A percentile compares a stretch with the other conserved stretches of the same genome.
Evolutionary conservation across 2,329 filamentous ascomycete genomes (phyloP).

Genomic region (Sclerotinia borealis): DNA sequence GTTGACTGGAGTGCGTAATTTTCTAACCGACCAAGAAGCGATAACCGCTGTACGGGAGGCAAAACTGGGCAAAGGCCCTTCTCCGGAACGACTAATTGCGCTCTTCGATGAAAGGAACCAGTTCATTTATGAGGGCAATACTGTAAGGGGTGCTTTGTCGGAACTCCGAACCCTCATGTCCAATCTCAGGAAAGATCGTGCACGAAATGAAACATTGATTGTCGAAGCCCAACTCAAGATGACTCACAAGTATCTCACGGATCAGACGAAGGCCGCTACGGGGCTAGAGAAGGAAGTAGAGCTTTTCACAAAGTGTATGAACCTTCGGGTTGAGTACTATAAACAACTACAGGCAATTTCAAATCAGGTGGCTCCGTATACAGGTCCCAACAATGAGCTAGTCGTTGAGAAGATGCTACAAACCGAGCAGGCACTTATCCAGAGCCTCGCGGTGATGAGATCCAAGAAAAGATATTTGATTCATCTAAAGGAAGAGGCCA

Average conservation of each 20-base stretch:
- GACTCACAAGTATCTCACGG: constrained; percentile 47
- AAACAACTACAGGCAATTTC: constrained; percentile 86
- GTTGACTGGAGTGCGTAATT: constrained; percentile 71
- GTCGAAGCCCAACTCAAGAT: constrained; percentile 56
- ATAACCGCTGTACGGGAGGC: constrained; percentile 51
- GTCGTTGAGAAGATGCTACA: constrained; percentile 44
- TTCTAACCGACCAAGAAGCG: constrained; percentile 68
- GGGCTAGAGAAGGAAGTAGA: constrained; percentile 65
- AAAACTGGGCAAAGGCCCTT: constrained; percentile 58
- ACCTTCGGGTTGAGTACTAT: constrained; percentile 82
- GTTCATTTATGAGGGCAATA: constrained; percentile 46
- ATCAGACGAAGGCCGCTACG: constrained; percentile 45
- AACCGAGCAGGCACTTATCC: constrained; percentile 50
- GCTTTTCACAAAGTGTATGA: constrained; percentile 72
- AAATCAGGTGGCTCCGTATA: constrained; percentile 73
- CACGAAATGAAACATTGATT: constrained; percentile 57
- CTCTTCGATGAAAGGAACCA: constrained; percentile 43
- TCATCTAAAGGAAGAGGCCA: constrained; percentile 30
- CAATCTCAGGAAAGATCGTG: constrained; percentile 55
- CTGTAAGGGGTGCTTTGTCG: constrained; percentile 65
- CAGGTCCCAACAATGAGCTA: constrained; percentile 40
- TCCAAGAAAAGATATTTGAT: constrained; percentile 71
- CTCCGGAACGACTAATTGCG: constrained; percentile 55
- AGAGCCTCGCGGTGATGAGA: constrained; percentile 55
- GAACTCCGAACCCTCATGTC: constrained; percentile 61